Evolutionary conservation across 108 stramenopile species (phyloP), one percentile per base, ranked within the genome.

Genomic region (Epithemia pelagica): DNA sequence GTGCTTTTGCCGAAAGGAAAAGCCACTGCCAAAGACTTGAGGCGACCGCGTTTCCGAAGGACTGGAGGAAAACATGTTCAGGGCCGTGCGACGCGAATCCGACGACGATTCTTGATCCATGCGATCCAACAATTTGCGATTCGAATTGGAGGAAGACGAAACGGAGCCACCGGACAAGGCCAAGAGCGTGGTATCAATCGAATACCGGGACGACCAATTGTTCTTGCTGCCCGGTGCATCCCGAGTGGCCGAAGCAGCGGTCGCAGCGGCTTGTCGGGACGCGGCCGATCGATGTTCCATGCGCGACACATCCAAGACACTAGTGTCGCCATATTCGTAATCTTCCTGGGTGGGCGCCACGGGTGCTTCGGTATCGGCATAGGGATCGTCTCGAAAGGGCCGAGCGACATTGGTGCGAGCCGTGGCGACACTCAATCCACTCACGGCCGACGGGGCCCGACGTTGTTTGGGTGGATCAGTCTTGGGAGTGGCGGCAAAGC

Each of bases 181-280:
- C 65, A 72, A 68, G 2, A 82, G 62, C 30, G 78, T 79, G 21
- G 74, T 62, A 53, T 82, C 79, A 30, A 83, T 72, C 5, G 82
- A 76, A 62, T 88, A 88, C 1, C 90, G 78, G 2, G 79, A 82
- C 27, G 79, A 78, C 90, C 87, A 88, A 0, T 59, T 58, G 7
- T 67, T 67, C 10, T 46, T 46, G n/a, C n/a, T n/a, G n/a, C n/a
- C n/a, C n/a, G 68, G n/a, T 62, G 65, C 51, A 70, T 69, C n/a
- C n/a, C n/a, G n/a, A n/a, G n/a, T n/a, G n/a, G n/a, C n/a, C 46
- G 37, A 58, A 51, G 32, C 52, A 1, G 54, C 57, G 26, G 56
- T 29, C 7, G n/a, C 32, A n/a, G 28, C 32, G 27, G 54, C 61
- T 32, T 25, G 32, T 30, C 64, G 66, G 20, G 27, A n/a, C 22